Evolutionary conservation across 352 stramenopile species (phyloP).

Genomic region (Phytophthora multivora): DNA sequence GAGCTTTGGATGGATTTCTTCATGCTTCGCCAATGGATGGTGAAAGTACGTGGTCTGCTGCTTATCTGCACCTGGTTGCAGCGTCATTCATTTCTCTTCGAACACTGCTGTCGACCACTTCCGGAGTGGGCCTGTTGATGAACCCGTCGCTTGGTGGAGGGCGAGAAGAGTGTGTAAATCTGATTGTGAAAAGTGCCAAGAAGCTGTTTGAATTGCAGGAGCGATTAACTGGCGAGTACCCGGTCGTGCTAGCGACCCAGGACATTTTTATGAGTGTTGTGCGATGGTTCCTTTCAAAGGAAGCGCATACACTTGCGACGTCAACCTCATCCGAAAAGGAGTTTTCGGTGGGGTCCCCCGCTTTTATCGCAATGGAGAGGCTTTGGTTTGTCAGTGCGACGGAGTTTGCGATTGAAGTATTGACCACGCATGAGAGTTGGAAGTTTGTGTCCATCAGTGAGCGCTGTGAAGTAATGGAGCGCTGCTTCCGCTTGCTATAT

Average conservation of each 20-base stretch:
- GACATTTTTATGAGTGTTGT: constrained; percentile 63
- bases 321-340: not conserved
- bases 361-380: constrained; percentile 35
- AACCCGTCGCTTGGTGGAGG: constrained; percentile 43
- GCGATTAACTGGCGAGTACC: constrained; percentile 52
- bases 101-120: constrained; percentile 37
- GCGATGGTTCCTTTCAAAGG: constrained; percentile 59
- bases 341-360: constrained; percentile 1
- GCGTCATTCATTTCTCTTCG: constrained; percentile 50
- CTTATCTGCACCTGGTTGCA: constrained; percentile 52
- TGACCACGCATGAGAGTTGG: constrained; percentile 70
- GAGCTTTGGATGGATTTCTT: constrained; percentile 64
- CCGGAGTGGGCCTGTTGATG: constrained; percentile 52
- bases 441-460: constrained; percentile 46
- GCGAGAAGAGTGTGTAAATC: constrained; percentile 56
- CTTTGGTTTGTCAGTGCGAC: constrained; percentile 59
- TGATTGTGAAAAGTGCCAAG: constrained; percentile 57
- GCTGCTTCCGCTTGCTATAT: constrained; percentile 60
- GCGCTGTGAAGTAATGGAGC: constrained; percentile 53
- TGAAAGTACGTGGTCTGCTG: constrained; percentile 32
- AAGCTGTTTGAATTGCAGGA: constrained; percentile 73
- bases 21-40: constrained; percentile 29
- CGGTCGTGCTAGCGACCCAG: constrained; percentile 52
- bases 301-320: constrained; percentile 40
- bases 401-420: constrained; percentile 63